phyloP scores from a whole-genome alignment of 345 rosid genomes.

The Ceriops tagal region DNA sequence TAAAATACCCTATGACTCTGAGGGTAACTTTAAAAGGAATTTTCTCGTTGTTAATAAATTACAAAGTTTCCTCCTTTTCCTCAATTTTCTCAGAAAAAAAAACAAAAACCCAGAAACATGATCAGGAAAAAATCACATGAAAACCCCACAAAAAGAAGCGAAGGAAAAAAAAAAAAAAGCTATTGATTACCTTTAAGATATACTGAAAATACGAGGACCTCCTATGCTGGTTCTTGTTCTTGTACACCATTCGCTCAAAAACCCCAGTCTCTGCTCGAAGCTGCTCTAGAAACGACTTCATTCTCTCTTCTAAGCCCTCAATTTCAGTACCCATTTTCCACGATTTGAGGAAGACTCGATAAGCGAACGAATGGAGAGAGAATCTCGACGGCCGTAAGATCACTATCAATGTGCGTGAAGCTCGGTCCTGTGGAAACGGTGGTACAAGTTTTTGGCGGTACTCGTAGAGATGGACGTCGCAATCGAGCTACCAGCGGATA shows the following conservation, averaged over 20 bases:
- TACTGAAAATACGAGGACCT: constrained; percentile 83
- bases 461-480: no score
- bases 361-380: no score
- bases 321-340: constrained; percentile 20
- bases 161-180: not conserved
- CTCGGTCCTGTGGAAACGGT: no score
- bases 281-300: constrained; percentile 46
- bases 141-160: not conserved
- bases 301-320: constrained; percentile 51
- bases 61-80: not conserved
- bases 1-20: not conserved
- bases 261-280: constrained; percentile 55
- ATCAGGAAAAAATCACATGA: not conserved
- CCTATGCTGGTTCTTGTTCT: constrained; percentile 92
- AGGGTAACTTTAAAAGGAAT: not conserved
- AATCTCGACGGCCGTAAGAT: no score
- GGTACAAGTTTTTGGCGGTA: no score
- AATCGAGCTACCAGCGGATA: no score
- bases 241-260: constrained; percentile 76
- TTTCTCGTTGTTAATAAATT: not conserved
- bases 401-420: no score
- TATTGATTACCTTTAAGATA: constrained; percentile 61
- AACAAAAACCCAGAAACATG: constrained; percentile 2
- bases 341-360: no score
- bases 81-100: not conserved